Evolutionary conservation across 140 eudicot species (phyloP).

Genomic region (Ambrosia hybrid): DNA sequence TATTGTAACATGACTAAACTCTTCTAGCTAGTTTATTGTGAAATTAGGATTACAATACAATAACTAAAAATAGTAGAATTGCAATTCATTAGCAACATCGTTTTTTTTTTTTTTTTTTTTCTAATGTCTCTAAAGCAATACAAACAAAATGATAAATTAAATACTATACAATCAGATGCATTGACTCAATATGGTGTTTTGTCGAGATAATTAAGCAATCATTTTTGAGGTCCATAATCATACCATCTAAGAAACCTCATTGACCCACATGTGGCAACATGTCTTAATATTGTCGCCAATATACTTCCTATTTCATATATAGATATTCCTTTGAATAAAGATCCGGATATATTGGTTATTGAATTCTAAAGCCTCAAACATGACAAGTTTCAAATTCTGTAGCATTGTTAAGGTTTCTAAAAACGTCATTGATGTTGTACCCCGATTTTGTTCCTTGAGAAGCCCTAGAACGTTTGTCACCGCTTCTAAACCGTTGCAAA

Average conservation of each 20-base stretch:
- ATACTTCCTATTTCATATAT: constrained; percentile 8
- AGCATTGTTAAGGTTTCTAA: constrained; percentile 14
- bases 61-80: not conserved
- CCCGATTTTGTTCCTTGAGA: constrained; percentile 12
- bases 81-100: too few relatives aligned
- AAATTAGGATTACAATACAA: not conserved
- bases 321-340: not conserved
- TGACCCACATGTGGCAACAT: constrained; percentile 14
- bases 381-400: constrained; percentile 20
- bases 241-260: constrained; percentile 3
- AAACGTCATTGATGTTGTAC: constrained; percentile 3
- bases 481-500: constrained; percentile 26
- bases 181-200: not conserved
- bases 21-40: too few relatives aligned
- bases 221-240: not conserved
- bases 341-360: not conserved
- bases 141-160: not conserved
- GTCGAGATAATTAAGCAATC: not conserved
- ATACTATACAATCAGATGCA: not conserved
- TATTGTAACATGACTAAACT: too few relatives aligned
- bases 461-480: constrained; percentile 27
- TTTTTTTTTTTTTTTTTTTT: too few relatives aligned
- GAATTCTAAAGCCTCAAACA: constrained; percentile 11
- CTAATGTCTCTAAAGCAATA: not conserved
- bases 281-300: not conserved